Conservation (phyloP, 306 rosid species). For the Fragaria nilgerrensis region DNA sequence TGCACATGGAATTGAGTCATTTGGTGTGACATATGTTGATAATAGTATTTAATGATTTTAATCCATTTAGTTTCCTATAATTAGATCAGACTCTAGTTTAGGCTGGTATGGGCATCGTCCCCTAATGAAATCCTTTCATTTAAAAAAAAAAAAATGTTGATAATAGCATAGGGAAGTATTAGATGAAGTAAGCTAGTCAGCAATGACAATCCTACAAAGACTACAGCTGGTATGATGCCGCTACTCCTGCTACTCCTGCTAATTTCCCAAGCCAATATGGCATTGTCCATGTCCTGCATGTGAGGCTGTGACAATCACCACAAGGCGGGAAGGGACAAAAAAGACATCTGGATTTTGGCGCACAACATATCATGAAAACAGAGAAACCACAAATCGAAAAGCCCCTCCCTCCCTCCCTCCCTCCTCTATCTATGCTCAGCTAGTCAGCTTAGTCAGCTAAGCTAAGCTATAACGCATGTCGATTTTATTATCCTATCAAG, state of each 20-base stretch:
- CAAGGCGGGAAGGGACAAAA: background rate
- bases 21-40: background rate
- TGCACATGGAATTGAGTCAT: constrained; percentile 3
- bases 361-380: constrained; percentile 3
- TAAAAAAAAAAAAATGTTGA: too few species aligned
- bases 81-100: too few species aligned
- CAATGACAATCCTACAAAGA: background rate
- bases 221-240: background rate
- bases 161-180: background rate
- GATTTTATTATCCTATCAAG: background rate
- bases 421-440: background rate
- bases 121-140: too few species aligned
- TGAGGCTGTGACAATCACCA: background rate
- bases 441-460: background rate
- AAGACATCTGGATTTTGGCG: constrained; percentile 2
- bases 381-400: background rate
- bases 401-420: background rate
- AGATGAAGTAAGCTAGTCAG: background rate
- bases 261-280: background rate
- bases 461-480: background rate
- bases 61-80: too few species aligned
- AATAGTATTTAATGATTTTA: background rate
- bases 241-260: background rate
- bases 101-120: too few species aligned
- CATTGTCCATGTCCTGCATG: background rate